Evolutionary conservation across 495 filamentous ascomycete genomes (phyloP).

Genomic region (Cetradonia linearis): DNA sequence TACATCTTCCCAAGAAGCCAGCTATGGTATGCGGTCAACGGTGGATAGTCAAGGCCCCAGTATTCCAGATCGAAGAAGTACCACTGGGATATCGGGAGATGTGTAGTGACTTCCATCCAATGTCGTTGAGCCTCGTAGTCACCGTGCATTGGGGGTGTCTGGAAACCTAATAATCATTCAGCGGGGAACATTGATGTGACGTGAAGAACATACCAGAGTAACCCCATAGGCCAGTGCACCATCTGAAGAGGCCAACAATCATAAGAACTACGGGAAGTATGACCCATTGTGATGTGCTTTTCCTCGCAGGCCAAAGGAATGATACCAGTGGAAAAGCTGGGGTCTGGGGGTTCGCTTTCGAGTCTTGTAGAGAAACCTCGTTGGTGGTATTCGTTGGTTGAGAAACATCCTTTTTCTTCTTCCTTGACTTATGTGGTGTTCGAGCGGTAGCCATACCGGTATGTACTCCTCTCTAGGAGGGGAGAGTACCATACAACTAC

Average conservation of each 20-base stretch:
- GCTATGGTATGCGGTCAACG: constrained; percentile 94
- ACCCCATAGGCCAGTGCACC: constrained; percentile 84
- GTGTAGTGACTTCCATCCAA: constrained; percentile 94
- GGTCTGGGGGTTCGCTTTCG: constrained; percentile 33
- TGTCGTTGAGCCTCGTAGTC: constrained; percentile 97
- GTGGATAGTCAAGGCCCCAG: constrained; percentile 97
- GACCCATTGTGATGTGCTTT: constrained; percentile 84
- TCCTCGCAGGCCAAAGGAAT: constrained; percentile 82
- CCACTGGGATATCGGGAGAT: constrained; percentile 86
- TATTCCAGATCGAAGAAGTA: constrained; percentile 94
- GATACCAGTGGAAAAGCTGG: constrained; percentile 78
- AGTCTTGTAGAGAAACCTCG: constrained; percentile 43
- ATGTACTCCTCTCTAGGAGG: background rate
- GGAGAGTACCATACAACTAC: background rate
- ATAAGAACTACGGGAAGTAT: constrained; percentile 78
- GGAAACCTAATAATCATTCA: constrained; percentile 47
- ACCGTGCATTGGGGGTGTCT: constrained; percentile 81
- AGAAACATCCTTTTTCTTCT: constrained; percentile 40
- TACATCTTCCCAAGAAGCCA: constrained; percentile 84
- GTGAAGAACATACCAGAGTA: constrained; percentile 63
- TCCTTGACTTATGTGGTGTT: constrained; percentile 46
- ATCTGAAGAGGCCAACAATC: constrained; percentile 82
- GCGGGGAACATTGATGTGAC: background rate
- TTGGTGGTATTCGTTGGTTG: constrained; percentile 37
- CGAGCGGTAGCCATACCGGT: constrained; percentile 1